phyloP scores from a whole-genome alignment of 1,284 basidiomycete genomes.

The Fomitopsis palustris region DNA sequence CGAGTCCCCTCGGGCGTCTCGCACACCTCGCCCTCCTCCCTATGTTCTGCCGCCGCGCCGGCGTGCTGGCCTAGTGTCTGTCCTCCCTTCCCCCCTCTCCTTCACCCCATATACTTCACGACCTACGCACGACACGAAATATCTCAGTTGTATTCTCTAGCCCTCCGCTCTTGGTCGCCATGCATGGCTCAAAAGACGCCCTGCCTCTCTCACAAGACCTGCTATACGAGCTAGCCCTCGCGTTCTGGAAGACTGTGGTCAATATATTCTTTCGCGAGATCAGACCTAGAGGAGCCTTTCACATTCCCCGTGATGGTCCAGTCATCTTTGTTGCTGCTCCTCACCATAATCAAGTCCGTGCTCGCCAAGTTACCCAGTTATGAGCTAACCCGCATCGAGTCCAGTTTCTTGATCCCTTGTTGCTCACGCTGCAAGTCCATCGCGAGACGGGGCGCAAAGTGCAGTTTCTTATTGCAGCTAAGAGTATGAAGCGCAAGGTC shows the following conservation, averaged over 20 bases:
- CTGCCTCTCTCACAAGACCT: constrained; percentile 5
- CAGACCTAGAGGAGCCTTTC: constrained; percentile 90
- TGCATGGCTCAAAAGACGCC: constrained; percentile 3
- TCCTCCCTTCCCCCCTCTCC: constrained; percentile 2
- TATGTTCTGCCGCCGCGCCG: not conserved
- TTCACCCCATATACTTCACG: constrained; percentile 8
- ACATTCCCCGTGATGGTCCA: constrained; percentile 90
- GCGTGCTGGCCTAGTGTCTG: not conserved
- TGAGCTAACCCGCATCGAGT: constrained; percentile 1
- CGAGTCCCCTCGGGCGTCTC: not conserved
- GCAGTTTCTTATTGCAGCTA: constrained; percentile 91
- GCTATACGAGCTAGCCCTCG: constrained; percentile 61
- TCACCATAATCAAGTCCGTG: constrained; percentile 87
- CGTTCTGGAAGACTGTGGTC: constrained; percentile 83
- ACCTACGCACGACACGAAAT: constrained; percentile 3
- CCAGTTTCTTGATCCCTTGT: constrained; percentile 93
- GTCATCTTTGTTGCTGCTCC: constrained; percentile 97
- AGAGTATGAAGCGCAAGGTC: constrained; percentile 79
- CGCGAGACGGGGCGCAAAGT: constrained; percentile 84
- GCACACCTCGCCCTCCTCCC: not conserved
- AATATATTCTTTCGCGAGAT: constrained; percentile 99
- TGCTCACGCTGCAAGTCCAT: constrained; percentile 86
- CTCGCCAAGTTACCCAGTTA: not conserved
- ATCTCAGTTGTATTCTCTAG: not conserved
- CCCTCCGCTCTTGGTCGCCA: not conserved